A percentile compares a stretch with the other conserved stretches of the same genome.
Evolutionary conservation across 2,329 filamentous ascomycete genomes (phyloP).

Genomic region (Emydomyces testavorans): DNA sequence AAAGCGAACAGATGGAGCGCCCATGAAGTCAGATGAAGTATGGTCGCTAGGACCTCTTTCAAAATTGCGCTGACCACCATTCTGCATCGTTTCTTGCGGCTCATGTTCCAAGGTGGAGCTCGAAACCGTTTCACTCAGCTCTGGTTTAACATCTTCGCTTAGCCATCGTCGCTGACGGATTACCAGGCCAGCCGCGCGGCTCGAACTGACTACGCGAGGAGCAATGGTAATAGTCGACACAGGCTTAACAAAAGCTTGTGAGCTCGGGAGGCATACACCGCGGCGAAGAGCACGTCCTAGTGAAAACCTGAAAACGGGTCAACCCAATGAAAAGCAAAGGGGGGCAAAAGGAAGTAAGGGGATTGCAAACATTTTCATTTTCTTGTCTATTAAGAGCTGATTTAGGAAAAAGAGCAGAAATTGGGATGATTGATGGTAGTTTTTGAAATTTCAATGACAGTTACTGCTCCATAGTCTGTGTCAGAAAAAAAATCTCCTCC

Average conservation of each 20-base stretch:
- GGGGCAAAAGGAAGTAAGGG: no score
- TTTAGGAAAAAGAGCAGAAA: no score
- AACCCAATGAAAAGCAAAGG: no score
- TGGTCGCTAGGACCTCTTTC: conserved; percentile 17
- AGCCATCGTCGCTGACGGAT: conserved; percentile 39
- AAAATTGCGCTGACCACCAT: neutral
- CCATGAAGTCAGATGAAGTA: conserved; percentile 12
- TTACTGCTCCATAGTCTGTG: no score
- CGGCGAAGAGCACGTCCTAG: conserved; percentile 4
- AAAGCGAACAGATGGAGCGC: conserved; percentile 4
- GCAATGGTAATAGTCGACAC: conserved; percentile 26
- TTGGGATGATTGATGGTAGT: no score
- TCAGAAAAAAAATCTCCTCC: no score
- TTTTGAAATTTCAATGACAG: no score
- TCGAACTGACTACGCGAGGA: conserved; percentile 27
- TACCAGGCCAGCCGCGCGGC: conserved; percentile 30
- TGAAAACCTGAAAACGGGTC: neutral
- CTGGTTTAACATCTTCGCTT: conserved; percentile 29
- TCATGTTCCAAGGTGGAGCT: neutral
- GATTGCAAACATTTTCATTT: no score
- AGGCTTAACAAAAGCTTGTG: neutral
- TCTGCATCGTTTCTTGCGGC: neutral
- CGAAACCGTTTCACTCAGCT: neutral
- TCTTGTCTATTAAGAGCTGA: neutral
- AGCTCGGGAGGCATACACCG: neutral